Percentiles rank a stretch among this genome's conserved stretches.
These are phyloP conservation scores for Moricandia arvensis DNA, from an alignment of 345 rosid genomes.

Conservation along the genomic window DNA sequence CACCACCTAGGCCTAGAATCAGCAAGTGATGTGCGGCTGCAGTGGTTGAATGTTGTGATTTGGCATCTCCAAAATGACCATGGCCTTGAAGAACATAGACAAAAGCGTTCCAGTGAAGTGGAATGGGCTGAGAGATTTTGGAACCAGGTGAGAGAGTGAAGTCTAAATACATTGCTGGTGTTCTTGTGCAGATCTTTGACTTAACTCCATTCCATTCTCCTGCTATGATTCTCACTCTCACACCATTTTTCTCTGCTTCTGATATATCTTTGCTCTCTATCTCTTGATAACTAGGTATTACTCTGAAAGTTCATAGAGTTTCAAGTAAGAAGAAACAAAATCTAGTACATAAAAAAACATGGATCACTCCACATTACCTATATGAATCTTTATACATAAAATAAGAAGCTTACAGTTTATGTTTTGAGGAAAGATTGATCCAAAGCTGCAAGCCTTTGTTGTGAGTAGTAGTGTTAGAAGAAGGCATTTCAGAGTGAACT, in stretches of 20 bases:
- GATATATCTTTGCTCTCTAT: slow-evolving; percentile 57
- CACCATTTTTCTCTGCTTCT: slow-evolving; percentile 62
- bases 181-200: slow-evolving; percentile 73
- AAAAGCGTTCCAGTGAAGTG: slow-evolving; percentile 66
- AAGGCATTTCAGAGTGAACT: slow-evolving; percentile 96
- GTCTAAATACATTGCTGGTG: slow-evolving; percentile 94
- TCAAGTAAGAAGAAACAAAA: background rate
- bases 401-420: slow-evolving; percentile 61
- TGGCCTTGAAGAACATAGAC: slow-evolving; percentile 76
- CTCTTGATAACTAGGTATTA: slow-evolving; percentile 86
- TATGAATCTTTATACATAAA: background rate
- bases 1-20: slow-evolving; percentile 52
- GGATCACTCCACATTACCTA: background rate
- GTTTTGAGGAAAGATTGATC: slow-evolving; percentile 81
- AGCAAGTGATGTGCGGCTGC: slow-evolving; percentile 54
- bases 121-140: slow-evolving; percentile 63
- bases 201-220: slow-evolving; percentile 77
- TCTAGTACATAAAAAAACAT: background rate
- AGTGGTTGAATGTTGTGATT: slow-evolving; percentile 26
- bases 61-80: slow-evolving; percentile 51
- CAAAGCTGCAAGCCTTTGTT: slow-evolving; percentile 83
- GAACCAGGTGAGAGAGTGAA: slow-evolving; percentile 69
- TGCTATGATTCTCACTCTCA: slow-evolving; percentile 72
- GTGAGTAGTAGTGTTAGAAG: slow-evolving; percentile 60
- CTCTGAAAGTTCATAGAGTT: slow-evolving; percentile 42